Evolutionary conservation across 768 basidiomycete genomes (phyloP).

Genomic region (Trametes cubensis): DNA sequence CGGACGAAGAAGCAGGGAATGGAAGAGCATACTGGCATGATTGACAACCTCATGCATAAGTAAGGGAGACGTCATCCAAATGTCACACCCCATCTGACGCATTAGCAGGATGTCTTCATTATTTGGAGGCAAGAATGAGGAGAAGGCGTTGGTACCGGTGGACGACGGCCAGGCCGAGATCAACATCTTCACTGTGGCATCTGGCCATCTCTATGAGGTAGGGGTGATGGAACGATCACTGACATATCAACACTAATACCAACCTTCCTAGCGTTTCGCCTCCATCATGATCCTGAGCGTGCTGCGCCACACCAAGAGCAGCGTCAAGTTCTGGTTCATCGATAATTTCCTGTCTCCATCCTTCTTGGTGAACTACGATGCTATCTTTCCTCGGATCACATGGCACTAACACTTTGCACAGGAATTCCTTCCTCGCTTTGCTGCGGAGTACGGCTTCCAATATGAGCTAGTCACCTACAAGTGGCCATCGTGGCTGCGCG

Average conservation of each 20-base stretch:
- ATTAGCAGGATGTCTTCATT: conserved; percentile 32
- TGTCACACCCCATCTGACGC: conserved; percentile 16
- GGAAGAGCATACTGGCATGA: conserved; percentile 40
- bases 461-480: conserved; percentile 99
- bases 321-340: conserved; percentile 99
- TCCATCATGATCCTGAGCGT: conserved; percentile 99
- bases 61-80: conserved; percentile 33
- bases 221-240: conserved; percentile 19
- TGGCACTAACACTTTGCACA: conserved; percentile 34
- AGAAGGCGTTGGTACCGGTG: conserved; percentile 24
- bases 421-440: conserved; percentile 95
- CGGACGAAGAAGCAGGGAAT: conserved; percentile 40
- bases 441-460: conserved; percentile 88
- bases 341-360: conserved; percentile 98
- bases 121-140: conserved; percentile 23
- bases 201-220: conserved; percentile 94
- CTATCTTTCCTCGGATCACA: background rate
- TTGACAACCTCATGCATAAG: conserved; percentile 57
- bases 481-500: conserved; percentile 98
- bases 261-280: conserved; percentile 76
- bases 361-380: conserved; percentile 68
- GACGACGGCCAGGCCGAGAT: conserved; percentile 76
- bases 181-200: conserved; percentile 99
- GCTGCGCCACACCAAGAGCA: conserved; percentile 88
- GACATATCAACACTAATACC: too few species aligned